Evolutionary conservation across 2,329 filamentous ascomycete genomes (phyloP), one percentile per base, ranked within the genome.

Genomic region (Epichloe elymi): DNA sequence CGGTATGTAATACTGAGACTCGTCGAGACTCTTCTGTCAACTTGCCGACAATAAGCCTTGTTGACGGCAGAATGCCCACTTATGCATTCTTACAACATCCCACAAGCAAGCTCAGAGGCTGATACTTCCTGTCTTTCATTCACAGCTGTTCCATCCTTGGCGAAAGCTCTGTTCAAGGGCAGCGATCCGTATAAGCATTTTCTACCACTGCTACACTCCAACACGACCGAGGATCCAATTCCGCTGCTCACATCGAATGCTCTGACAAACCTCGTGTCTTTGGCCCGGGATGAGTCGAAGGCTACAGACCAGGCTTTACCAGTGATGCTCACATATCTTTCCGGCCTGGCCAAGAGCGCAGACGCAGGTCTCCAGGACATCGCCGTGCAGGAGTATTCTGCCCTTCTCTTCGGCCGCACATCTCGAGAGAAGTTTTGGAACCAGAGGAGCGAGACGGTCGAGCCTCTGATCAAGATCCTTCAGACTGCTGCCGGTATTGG

Each of bases 351-450:
- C 53, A 89, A 89, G 73, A 88, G 83, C 64, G 79, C 86, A 41
- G 93, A 98, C 68, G 85, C 87, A 51, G 88, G 88, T 39, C 76
- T 95, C 51, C 93, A 98, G 69, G 93, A 98, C 63, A 95, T 97
- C 63, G 91, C 89, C 26, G 89, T 97, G 12, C 87, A 93, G 62
- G 82, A 91, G 64, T 94, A 91, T 69, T 96, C 93, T 37, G 77
- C 86, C 19, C 74, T 98, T 35, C 75, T 98, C 35, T 83, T 88
- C 54, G 87, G 83, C 39, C 79, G 75, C 54, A 80, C 80, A 52
- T 80, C 89, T 3, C 80, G 93, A 56, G 76, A 83, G 58, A 76
- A 93, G 51, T 97, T 97, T 70, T 98, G 93, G 93, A 80, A 85
- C 56, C 88, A 95, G 67, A 79, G 87, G 60, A 83, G 83, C 63